A percentile compares a stretch with the other conserved stretches of the same genome.
Conservation (phyloP, 495 filamentous ascomycete species). For the Penicillium malachiteum region DNA sequence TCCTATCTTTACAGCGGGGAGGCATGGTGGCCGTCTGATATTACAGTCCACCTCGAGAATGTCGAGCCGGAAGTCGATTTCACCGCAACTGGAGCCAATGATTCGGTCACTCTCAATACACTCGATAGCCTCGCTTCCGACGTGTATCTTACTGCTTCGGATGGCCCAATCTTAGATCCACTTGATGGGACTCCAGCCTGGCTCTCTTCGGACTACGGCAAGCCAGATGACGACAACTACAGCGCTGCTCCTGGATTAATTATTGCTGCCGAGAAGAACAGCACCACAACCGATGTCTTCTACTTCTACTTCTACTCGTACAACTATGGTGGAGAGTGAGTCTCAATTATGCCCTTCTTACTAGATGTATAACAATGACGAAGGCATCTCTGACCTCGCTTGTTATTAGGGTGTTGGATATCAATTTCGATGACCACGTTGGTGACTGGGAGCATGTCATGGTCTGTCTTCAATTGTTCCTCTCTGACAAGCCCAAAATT, state of each 20-base stretch:
- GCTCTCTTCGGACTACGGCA: conserved; percentile 8
- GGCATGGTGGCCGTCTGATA: conserved; percentile 6
- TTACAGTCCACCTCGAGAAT: conserved; percentile 2
- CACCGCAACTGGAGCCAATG: conserved; percentile 1
- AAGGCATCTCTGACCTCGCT: not conserved
- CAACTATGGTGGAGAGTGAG: conserved; percentile 6
- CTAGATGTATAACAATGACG: no score
- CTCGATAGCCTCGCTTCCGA: conserved; percentile 2
- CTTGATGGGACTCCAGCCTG: conserved; percentile 4
- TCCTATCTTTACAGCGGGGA: conserved; percentile 5
- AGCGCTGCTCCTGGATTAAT: conserved; percentile 5
- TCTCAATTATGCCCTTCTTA: not conserved
- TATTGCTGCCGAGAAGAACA: conserved; percentile 8
- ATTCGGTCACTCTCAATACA: conserved; percentile 3
- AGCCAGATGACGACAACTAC: conserved; percentile 1
- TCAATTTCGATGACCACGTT: conserved; percentile 9
- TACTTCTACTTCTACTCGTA: conserved; percentile 10
- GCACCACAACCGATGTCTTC: conserved; percentile 6
- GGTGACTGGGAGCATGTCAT: conserved; percentile 9
- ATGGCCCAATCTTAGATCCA: conserved; percentile 6
- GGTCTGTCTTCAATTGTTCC: not conserved
- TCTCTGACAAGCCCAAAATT: not conserved
- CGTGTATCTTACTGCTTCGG: conserved; percentile 6
- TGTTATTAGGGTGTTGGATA: conserved; percentile 5
- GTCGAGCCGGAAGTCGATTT: conserved; percentile 6